Evolutionary conservation across 139 green algal species (phyloP).

Genomic region (Tetraselmis chui): DNA sequence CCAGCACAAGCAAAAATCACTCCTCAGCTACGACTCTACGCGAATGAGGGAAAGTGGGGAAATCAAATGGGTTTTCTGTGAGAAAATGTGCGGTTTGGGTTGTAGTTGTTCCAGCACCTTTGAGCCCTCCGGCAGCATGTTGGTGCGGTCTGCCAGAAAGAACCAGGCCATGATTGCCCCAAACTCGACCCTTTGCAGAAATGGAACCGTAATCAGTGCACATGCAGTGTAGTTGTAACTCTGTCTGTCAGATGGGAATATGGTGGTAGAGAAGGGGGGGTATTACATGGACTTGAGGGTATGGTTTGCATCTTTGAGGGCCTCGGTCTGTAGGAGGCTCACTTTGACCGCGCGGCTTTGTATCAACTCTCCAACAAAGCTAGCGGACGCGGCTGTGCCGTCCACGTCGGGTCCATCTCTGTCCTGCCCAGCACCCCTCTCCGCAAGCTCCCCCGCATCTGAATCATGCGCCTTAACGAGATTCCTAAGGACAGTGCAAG

Average conservation of each 20-base stretch:
- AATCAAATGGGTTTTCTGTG: too few relatives aligned
- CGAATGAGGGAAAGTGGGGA: too few relatives aligned
- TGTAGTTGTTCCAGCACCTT: slow-evolving; percentile 15
- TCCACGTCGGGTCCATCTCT: too few relatives aligned
- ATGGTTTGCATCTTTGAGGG: not conserved
- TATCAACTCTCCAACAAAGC: not conserved
- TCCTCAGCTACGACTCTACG: too few relatives aligned
- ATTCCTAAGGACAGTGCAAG: not conserved
- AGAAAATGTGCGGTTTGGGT: too few relatives aligned
- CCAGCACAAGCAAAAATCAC: too few relatives aligned
- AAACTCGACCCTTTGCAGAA: slow-evolving; percentile 52
- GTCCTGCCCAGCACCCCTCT: not conserved
- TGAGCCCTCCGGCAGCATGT: slow-evolving; percentile 27
- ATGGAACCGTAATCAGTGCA: too few relatives aligned
- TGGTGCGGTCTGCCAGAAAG: slow-evolving; percentile 76
- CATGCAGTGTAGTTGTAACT: not conserved
- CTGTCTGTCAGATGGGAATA: not conserved
- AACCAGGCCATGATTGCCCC: slow-evolving; percentile 77
- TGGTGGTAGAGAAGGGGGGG: too few relatives aligned
- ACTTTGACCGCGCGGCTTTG: not conserved
- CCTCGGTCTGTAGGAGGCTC: not conserved
- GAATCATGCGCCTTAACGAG: not conserved
- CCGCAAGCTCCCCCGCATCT: not conserved
- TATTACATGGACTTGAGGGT: not conserved
- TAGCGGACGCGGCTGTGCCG: not conserved